Conservation (phyloP, 2,329 filamentous ascomycete species). For the Conoideocrella luteorostrata region DNA sequence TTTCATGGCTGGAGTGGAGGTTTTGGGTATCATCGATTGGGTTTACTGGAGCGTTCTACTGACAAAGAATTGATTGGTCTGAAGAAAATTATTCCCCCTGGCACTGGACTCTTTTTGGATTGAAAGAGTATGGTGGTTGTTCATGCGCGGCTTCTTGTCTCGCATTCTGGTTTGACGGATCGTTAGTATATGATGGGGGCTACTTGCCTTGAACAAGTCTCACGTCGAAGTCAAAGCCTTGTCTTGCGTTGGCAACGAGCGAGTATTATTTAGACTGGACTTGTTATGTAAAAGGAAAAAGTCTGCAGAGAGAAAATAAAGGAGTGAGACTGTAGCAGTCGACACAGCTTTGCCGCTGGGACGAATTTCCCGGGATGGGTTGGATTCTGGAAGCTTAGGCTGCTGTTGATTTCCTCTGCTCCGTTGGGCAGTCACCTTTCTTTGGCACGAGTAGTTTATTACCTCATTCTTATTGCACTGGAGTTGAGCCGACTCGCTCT, state of each 20-base stretch:
- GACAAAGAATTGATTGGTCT: conserved; percentile 5
- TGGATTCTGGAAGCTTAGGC: neutral
- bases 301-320: too few species aligned
- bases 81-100: neutral
- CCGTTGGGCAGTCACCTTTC: neutral
- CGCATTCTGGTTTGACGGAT: neutral
- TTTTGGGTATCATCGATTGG: conserved; percentile 8
- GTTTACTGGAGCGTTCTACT: conserved; percentile 3
- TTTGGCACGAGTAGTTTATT: conserved; percentile 8
- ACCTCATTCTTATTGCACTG: conserved; percentile 6
- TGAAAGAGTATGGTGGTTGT: neutral
- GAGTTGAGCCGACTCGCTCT: conserved; percentile 11
- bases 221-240: neutral
- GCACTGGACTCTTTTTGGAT: neutral
- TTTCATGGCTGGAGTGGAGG: neutral
- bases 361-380: too few species aligned
- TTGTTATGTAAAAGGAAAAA: neutral
- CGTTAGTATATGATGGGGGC: too few species aligned
- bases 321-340: too few species aligned
- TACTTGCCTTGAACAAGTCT: too few species aligned
- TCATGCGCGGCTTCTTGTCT: neutral
- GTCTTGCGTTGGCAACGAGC: neutral
- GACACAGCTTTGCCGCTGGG: too few species aligned
- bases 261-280: neutral
- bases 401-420: conserved; percentile 4